Conservation (phyloP, 768 basidiomycete genomes). For the Suillus fuscotomentosus region DNA sequence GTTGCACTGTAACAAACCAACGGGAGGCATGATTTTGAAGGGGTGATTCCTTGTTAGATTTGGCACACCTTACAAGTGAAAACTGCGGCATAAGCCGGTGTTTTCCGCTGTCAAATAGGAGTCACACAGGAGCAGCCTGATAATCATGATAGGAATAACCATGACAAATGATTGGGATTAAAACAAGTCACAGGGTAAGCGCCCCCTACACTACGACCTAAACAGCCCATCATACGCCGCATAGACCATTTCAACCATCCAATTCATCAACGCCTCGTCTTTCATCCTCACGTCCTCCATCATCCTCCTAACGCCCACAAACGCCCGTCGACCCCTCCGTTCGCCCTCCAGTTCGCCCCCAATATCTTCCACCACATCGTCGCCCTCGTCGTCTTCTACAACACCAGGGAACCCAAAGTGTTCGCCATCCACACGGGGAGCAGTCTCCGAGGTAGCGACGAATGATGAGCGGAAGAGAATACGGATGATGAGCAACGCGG, state of each 20-base stretch:
- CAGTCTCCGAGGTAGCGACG: slow-evolving; percentile 56
- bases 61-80: too few species aligned
- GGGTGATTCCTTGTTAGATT: too few species aligned
- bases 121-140: too few species aligned
- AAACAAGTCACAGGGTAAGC: neutral
- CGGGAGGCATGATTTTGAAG: too few species aligned
- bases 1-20: too few species aligned
- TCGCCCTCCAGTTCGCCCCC: slow-evolving; percentile 64
- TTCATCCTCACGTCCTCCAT: slow-evolving; percentile 65
- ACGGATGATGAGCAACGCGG: slow-evolving; percentile 79
- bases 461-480: slow-evolving; percentile 82
- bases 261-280: slow-evolving; percentile 58
- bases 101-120: too few species aligned
- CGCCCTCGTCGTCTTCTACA: slow-evolving; percentile 75
- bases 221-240: slow-evolving; percentile 38
- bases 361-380: slow-evolving; percentile 29
- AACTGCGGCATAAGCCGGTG: too few species aligned
- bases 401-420: slow-evolving; percentile 90
- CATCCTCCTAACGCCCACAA: slow-evolving; percentile 55
- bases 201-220: slow-evolving; percentile 14
- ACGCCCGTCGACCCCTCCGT: slow-evolving; percentile 68
- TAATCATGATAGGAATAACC: too few species aligned
- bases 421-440: slow-evolving; percentile 74
- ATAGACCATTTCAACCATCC: slow-evolving; percentile 62
- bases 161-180: too few species aligned